Conservation (phyloP, 345 rosid genomes). For the Combretum micranthum region DNA sequence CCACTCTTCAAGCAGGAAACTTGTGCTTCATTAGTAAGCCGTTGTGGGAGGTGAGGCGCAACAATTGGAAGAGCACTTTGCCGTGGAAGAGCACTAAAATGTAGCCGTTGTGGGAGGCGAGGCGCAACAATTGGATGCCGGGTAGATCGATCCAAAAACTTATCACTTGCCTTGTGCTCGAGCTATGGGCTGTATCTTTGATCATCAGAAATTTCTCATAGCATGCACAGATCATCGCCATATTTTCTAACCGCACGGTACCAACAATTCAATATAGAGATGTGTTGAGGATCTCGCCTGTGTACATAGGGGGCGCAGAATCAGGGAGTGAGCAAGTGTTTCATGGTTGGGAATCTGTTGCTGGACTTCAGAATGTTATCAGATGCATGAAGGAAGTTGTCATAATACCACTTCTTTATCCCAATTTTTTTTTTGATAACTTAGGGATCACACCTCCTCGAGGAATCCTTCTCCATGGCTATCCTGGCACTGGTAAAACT, state of each 20-base stretch:
- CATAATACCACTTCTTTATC: slow-evolving; percentile 85
- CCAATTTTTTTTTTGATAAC: slow-evolving; percentile 88
- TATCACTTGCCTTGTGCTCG: slow-evolving; percentile 99
- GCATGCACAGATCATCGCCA: slow-evolving; percentile 92
- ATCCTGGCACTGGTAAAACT: slow-evolving; percentile 99
- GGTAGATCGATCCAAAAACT: slow-evolving; percentile 94
- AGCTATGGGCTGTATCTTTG: slow-evolving; percentile 87
- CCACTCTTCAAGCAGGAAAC: no score
- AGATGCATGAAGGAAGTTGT: slow-evolving; percentile 97
- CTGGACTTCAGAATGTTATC: slow-evolving; percentile 91
- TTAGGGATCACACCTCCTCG: slow-evolving; percentile 92
- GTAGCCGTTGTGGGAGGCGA: slow-evolving; percentile 93
- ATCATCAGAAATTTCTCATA: slow-evolving; percentile 96
- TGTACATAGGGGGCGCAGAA: slow-evolving; percentile 77
- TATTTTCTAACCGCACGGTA: slow-evolving; percentile 78
- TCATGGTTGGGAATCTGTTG: slow-evolving; percentile 98
- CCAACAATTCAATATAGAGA: slow-evolving; percentile 58
- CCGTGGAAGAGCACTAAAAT: slow-evolving; percentile 90
- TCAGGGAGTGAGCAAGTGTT: slow-evolving; percentile 44
- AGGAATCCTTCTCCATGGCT: slow-evolving; percentile 95
- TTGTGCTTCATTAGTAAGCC: no score
- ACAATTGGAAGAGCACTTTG: no score
- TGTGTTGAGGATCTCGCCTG: slow-evolving; percentile 90
- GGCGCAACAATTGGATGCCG: slow-evolving; percentile 99
- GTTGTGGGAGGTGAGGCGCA: no score